Conservation (phyloP, 495 filamentous ascomycete genomes). For the Chaetomium tenue region DNA sequence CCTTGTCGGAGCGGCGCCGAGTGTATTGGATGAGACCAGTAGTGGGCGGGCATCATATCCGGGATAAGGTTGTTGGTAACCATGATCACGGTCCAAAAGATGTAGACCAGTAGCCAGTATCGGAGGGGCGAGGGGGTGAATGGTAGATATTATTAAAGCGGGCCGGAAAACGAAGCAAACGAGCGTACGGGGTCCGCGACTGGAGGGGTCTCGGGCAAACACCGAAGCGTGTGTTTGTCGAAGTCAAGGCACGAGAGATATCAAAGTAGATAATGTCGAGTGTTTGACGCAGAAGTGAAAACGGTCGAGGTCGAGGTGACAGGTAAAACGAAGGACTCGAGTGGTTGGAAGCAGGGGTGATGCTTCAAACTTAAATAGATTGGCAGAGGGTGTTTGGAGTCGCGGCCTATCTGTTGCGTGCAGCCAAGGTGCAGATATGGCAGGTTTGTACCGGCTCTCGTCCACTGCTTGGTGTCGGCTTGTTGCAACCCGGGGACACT, state of each 20-base stretch:
- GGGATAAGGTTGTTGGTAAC: background rate
- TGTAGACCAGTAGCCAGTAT: background rate
- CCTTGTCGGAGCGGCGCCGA: background rate
- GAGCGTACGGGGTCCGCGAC: background rate
- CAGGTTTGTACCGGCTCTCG: background rate
- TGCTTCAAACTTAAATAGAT: slow-evolving; percentile 7
- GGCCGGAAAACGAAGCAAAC: background rate
- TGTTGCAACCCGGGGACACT: background rate
- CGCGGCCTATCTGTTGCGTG: background rate
- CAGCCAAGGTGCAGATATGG: background rate
- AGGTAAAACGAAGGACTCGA: background rate
- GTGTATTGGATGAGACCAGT: slow-evolving; percentile 13
- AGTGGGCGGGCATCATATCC: slow-evolving; percentile 1
- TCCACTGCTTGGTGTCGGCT: background rate
- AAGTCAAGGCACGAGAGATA: background rate
- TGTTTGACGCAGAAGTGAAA: background rate
- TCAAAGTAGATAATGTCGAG: background rate
- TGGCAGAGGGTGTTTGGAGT: slow-evolving; percentile 2
- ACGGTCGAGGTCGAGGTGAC: background rate
- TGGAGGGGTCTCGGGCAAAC: background rate
- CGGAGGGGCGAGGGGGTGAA: background rate
- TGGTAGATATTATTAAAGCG: background rate
- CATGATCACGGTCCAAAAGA: background rate
- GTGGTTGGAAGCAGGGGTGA: background rate
- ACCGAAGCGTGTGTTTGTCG: background rate